A percentile compares a stretch with the other conserved stretches of the same genome.
These are phyloP conservation scores for Linum usitatissimum DNA, from an alignment of 345 rosid species.

Conservation along the genomic window DNA sequence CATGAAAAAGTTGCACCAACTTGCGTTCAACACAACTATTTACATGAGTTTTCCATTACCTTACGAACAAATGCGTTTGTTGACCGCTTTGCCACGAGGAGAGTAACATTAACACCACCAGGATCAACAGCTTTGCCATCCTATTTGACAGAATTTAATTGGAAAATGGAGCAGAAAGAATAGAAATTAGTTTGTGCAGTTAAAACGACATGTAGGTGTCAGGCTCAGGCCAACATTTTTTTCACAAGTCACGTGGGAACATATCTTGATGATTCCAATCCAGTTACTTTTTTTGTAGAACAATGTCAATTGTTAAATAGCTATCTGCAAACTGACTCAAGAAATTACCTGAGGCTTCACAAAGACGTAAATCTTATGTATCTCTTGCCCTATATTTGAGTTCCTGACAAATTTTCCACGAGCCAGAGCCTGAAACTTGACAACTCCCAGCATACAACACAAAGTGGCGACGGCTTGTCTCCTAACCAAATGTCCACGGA, in stretches of 20 bases:
- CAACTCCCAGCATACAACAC: slow-evolving; percentile 63
- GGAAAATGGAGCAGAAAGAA: background rate
- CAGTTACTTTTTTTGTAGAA: too few species aligned
- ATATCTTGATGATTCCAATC: too few species aligned
- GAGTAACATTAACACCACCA: slow-evolving; percentile 26
- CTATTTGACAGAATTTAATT: slow-evolving; percentile 17
- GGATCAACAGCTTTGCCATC: slow-evolving; percentile 31
- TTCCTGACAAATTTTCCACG: slow-evolving; percentile 55
- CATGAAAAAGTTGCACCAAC: too few species aligned
- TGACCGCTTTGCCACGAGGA: slow-evolving; percentile 39
- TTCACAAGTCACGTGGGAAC: too few species aligned
- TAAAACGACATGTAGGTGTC: background rate
- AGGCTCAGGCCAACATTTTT: background rate
- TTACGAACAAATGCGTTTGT: slow-evolving; percentile 47
- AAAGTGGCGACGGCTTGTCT: slow-evolving; percentile 84
- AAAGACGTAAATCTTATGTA: slow-evolving; percentile 21
- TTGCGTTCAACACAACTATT: too few species aligned
- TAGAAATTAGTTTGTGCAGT: background rate
- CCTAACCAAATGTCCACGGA: slow-evolving; percentile 92
- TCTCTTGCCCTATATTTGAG: slow-evolving; percentile 47
- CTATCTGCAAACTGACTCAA: background rate
- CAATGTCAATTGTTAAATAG: background rate
- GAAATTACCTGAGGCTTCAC: slow-evolving; percentile 42
- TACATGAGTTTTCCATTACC: slow-evolving; percentile 29
- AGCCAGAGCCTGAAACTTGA: slow-evolving; percentile 68